phyloP scores from a whole-genome alignment of 768 basidiomycete species.

The Podaxis rugospora region DNA sequence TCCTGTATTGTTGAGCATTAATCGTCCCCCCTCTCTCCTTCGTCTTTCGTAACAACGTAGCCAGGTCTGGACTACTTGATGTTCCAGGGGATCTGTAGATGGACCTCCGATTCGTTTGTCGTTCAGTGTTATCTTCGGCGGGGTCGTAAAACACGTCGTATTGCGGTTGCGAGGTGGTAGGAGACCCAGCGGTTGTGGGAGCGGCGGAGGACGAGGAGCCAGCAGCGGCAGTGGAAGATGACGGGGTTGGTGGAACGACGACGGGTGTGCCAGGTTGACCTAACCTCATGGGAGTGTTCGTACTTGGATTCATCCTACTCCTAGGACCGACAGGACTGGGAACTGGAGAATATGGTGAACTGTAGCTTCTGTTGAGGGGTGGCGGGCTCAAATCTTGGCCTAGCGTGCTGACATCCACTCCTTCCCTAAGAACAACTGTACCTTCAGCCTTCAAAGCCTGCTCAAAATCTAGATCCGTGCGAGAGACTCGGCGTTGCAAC shows the following conservation, averaged over 20 bases:
- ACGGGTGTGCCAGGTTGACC: slow-evolving; percentile 53
- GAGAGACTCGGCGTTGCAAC: slow-evolving; percentile 54
- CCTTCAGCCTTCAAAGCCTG: slow-evolving; percentile 62
- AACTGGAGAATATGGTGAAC: slow-evolving; percentile 28
- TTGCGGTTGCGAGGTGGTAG: slow-evolving; percentile 3
- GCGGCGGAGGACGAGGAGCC: slow-evolving; percentile 44
- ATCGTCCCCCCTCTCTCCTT: slow-evolving; percentile 59
- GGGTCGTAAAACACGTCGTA: slow-evolving; percentile 5
- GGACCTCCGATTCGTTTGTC: slow-evolving; percentile 73
- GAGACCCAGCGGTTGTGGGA: slow-evolving; percentile 19
- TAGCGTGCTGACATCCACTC: slow-evolving; percentile 63
- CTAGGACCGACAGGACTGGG: slow-evolving; percentile 20
- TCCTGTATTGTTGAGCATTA: slow-evolving; percentile 23
- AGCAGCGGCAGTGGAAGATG: slow-evolving; percentile 26
- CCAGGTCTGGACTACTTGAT: slow-evolving; percentile 88
- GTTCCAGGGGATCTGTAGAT: slow-evolving; percentile 88
- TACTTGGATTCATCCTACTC: slow-evolving; percentile 1
- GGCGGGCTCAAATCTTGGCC: slow-evolving; percentile 47
- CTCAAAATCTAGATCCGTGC: slow-evolving; percentile 81
- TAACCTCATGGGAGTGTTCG: slow-evolving; percentile 2
- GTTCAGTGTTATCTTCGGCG: slow-evolving; percentile 1
- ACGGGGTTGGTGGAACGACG: slow-evolving; percentile 67
- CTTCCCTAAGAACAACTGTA: slow-evolving; percentile 68
- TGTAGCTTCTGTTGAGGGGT: slow-evolving; percentile 33
- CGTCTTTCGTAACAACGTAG: slow-evolving; percentile 80